Base-by-base conservation (phyloP, 2,329 filamentous ascomycete genomes). In the Delphinella strobiligena region DNA sequence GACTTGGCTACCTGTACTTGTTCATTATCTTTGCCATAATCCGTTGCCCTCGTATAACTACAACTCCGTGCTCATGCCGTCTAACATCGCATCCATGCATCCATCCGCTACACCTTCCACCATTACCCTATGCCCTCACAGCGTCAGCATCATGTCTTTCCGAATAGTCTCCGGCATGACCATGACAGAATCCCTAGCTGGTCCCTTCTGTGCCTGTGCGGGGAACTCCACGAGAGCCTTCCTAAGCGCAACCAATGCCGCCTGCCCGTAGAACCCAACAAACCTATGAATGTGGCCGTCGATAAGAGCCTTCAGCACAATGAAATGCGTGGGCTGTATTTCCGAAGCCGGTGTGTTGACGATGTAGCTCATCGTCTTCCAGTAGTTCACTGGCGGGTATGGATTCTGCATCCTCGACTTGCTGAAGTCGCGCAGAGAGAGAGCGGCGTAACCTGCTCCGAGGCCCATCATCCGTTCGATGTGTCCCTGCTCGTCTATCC, bases 391-490 rank as follows among this genome's bases (percentile, higher is more conserved):
- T 36, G 82, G 83, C 3, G 80, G 87, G 61, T 75, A 91, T 0
- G 80, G 87, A 49, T 88, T 93, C 16, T 55, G 53, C 16, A 55
- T 88, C 34, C 65, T 67, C 47, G 78, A 78, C 47, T 74, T 80
- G 46, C 74, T 75, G 54, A 93, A 94, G 56, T 93, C 85, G 35
- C 89, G 78, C 7, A 95, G 67, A 1, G 85, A 77, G 29, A 96
- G 69, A 1, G 88, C 77, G 0, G 87, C 84, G 54, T 82, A 98
- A 0, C 89, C 89, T 3, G 82, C 80, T 1, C 78, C 86, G 1
- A 95, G 67, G 0, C 87, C 89, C 3, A 76, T 79, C 80, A 93
- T 89, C 43, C 82, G 75, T 55, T 88, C 81, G 49, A 75, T 75
- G 60, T 95, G 87, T n/a, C 66, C 65, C 55, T 86, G 78, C 50